Evolutionary conservation across 495 filamentous ascomycete species (phyloP).

Genomic region (Hypoxylon subgilvum): DNA sequence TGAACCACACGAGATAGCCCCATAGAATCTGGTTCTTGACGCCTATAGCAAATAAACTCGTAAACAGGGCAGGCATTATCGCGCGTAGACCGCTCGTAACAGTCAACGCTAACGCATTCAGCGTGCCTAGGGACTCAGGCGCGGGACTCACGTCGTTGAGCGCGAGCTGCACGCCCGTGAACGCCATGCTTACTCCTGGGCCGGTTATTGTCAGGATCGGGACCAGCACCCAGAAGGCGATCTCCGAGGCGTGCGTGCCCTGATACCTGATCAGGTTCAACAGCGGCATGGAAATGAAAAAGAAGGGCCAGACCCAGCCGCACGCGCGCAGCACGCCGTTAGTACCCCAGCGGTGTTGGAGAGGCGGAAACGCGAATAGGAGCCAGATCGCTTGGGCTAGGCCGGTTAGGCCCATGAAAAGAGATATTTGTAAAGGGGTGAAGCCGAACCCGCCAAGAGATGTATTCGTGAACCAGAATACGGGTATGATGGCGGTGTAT

Average conservation of each 20-base stretch:
- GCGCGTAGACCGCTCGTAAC: constrained; percentile 58
- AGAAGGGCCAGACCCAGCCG: constrained; percentile 61
- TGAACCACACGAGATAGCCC: constrained; percentile 71
- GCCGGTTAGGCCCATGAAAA: constrained; percentile 64
- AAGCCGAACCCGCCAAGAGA: constrained; percentile 67
- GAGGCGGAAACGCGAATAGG: constrained; percentile 64
- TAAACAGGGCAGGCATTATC: constrained; percentile 64
- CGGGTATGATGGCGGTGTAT: constrained; percentile 68
- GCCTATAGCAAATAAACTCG: constrained; percentile 67
- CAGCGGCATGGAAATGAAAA: constrained; percentile 58
- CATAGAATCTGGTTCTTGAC: constrained; percentile 59
- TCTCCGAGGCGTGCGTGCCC: constrained; percentile 34
- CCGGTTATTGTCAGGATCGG: constrained; percentile 52
- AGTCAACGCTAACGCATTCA: constrained; percentile 69
- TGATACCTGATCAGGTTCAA: constrained; percentile 59
- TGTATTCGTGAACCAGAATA: constrained; percentile 66
- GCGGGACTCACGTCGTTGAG: constrained; percentile 72
- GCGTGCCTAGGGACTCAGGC: constrained; percentile 61
- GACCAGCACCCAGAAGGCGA: constrained; percentile 62
- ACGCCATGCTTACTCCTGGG: constrained; percentile 69
- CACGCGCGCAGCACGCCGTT: constrained; percentile 64
- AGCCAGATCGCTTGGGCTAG: constrained; percentile 69
- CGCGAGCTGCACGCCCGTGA: constrained; percentile 70
- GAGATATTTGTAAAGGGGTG: constrained; percentile 61
- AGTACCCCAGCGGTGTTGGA: constrained; percentile 65